phyloP scores from a whole-genome alignment of 805 yeast genomes.

The Myxozyma nipponensis region DNA sequence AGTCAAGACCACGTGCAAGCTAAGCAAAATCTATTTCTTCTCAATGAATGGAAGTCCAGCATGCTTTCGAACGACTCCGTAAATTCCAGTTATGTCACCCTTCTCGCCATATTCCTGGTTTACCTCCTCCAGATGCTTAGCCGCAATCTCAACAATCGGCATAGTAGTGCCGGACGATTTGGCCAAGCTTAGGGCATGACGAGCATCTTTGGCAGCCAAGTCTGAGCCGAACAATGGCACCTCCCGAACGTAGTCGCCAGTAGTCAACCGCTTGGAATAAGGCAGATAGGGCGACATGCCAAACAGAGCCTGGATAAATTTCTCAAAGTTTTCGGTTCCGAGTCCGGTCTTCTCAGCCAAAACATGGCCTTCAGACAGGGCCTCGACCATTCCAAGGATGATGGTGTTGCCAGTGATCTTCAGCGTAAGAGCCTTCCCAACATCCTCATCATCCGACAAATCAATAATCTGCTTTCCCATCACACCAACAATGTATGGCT shows the following conservation, averaged over 20 bases:
- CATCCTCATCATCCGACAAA: slow-evolving; percentile 30
- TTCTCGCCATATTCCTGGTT: slow-evolving; percentile 24
- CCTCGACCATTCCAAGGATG: slow-evolving; percentile 33
- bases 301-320: slow-evolving; percentile 26
- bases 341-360: slow-evolving; percentile 33
- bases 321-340: slow-evolving; percentile 24
- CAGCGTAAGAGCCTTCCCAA: slow-evolving; percentile 29
- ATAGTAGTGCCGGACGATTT: slow-evolving; percentile 24
- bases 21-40: slow-evolving; percentile 12
- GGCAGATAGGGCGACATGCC: slow-evolving; percentile 25
- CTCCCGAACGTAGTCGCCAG: slow-evolving; percentile 29
- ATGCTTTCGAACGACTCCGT: slow-evolving; percentile 30
- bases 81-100: slow-evolving; percentile 32
- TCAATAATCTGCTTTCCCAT: slow-evolving; percentile 32
- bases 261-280: slow-evolving; percentile 24
- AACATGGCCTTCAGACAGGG: slow-evolving; percentile 30
- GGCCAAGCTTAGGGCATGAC: slow-evolving; percentile 31
- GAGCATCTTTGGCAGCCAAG: slow-evolving; percentile 32
- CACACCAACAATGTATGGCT: slow-evolving; percentile 30
- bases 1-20: background rate
- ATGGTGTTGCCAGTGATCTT: slow-evolving; percentile 34
- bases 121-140: slow-evolving; percentile 25
- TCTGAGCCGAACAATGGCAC: slow-evolving; percentile 30
- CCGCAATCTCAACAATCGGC: slow-evolving; percentile 29
- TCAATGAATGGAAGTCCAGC: slow-evolving; percentile 34